Percentiles rank a stretch among this genome's conserved stretches.
These are phyloP conservation scores for Escovopsis sp. DNA, from an alignment of 2,329 filamentous ascomycete species.

Conservation along the genomic window DNA sequence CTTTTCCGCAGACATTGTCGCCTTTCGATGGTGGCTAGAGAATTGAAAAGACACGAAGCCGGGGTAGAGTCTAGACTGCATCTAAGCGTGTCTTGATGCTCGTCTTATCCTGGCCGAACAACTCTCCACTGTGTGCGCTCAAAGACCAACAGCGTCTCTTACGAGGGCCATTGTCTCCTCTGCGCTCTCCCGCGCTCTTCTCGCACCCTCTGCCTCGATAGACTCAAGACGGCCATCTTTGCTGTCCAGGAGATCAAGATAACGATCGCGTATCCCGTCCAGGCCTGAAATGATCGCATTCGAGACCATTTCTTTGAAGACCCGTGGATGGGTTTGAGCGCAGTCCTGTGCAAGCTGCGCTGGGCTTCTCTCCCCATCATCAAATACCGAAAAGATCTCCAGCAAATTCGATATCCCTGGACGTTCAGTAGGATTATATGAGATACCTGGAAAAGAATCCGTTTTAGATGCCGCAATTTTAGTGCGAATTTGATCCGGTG, in stretches of 20 bases:
- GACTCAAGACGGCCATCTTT: constrained; percentile 39
- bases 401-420: constrained; percentile 84
- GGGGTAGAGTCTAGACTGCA: no score
- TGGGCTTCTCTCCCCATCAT: constrained; percentile 25
- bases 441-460: constrained; percentile 51
- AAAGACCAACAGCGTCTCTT: constrained; percentile 34
- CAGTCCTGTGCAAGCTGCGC: constrained; percentile 25
- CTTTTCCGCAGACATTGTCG: no score
- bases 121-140: neutral
- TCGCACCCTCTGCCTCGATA: constrained; percentile 42
- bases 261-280: constrained; percentile 39
- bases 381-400: constrained; percentile 61
- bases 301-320: constrained; percentile 39
- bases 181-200: constrained; percentile 48
- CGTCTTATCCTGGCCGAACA: neutral
- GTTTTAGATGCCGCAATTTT: constrained; percentile 67
- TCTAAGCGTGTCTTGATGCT: no score
- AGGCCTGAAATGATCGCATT: constrained; percentile 41
- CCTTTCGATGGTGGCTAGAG: no score
- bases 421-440: constrained; percentile 53
- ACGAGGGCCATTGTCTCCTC: constrained; percentile 40
- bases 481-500: constrained; percentile 41
- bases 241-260: constrained; percentile 32
- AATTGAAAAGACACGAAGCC: no score
- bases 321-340: constrained; percentile 21